Evolutionary conservation across 2,329 filamentous ascomycete genomes (phyloP).

Genomic region (Colletotrichum sp.): DNA sequence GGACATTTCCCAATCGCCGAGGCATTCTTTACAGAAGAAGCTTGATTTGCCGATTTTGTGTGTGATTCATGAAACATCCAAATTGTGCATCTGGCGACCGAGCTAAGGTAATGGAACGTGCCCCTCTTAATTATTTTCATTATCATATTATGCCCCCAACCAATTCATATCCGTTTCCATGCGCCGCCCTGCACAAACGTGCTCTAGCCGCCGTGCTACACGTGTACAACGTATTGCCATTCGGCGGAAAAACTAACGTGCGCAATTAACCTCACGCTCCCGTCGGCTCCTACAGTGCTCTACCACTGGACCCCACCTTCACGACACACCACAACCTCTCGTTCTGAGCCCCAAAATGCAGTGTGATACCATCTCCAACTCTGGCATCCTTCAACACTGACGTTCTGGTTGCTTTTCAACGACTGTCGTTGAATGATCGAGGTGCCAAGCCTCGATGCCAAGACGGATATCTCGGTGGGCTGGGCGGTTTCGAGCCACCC

Average conservation of each 20-base stretch:
- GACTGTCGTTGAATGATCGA: background rate
- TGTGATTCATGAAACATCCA: background rate
- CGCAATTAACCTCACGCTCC: conserved; percentile 3
- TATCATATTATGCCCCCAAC: background rate
- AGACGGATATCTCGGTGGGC: conserved; percentile 13
- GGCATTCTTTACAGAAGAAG: background rate
- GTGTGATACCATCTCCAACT: background rate
- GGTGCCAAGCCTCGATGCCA: background rate
- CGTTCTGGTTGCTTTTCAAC: background rate
- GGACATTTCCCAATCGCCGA: background rate
- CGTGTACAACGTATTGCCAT: background rate
- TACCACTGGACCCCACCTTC: background rate
- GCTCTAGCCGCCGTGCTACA: background rate
- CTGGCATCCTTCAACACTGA: background rate
- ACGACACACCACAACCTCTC: background rate
- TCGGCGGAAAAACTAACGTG: background rate
- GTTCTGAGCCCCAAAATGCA: background rate
- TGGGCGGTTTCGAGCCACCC: background rate
- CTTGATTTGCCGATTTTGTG: background rate
- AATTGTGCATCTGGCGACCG: background rate
- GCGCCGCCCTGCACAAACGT: background rate
- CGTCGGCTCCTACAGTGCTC: background rate
- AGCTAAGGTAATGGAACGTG: background rate
- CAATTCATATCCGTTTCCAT: conserved; percentile 1
- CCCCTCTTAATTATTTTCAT: background rate